These are phyloP conservation scores for Apiosordaria backusii DNA, from an alignment of 495 filamentous ascomycete genomes.

Conservation along the genomic window DNA sequence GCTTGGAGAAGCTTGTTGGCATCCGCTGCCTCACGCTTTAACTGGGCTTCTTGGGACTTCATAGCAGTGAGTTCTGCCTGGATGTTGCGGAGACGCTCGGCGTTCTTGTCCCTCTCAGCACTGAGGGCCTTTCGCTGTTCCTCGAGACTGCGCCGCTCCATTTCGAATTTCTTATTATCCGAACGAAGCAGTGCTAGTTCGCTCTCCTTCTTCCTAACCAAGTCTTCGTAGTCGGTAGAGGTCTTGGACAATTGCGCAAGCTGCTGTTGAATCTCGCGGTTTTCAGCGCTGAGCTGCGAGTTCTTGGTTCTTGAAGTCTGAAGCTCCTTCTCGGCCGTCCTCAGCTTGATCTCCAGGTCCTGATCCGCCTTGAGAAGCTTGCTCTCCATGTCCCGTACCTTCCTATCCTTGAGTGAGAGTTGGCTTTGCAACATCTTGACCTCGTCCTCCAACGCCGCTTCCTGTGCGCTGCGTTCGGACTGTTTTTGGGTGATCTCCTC, in stretches of 20 bases:
- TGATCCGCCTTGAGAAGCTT: slow-evolving; percentile 84
- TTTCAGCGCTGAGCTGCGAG: slow-evolving; percentile 74
- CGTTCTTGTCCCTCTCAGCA: slow-evolving; percentile 74
- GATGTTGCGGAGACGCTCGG: slow-evolving; percentile 72
- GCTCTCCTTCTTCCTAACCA: slow-evolving; percentile 89
- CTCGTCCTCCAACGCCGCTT: slow-evolving; percentile 72
- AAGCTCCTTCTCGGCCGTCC: slow-evolving; percentile 76
- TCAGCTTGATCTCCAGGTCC: slow-evolving; percentile 83
- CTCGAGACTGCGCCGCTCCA: slow-evolving; percentile 72
- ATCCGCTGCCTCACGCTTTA: slow-evolving; percentile 85
- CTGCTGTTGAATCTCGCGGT: slow-evolving; percentile 79
- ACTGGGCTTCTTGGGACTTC: slow-evolving; percentile 73
- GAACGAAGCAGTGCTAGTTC: slow-evolving; percentile 80
- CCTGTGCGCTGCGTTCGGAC: slow-evolving; percentile 64
- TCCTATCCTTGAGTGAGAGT: slow-evolving; percentile 82
- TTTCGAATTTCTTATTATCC: slow-evolving; percentile 73
- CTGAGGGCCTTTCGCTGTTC: slow-evolving; percentile 65
- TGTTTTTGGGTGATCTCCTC: slow-evolving; percentile 62
- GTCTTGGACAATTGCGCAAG: slow-evolving; percentile 84
- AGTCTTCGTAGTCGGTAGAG: slow-evolving; percentile 90
- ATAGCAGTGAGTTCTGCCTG: slow-evolving; percentile 86
- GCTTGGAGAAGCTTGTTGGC: slow-evolving; percentile 82
- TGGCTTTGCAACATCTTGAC: slow-evolving; percentile 92
- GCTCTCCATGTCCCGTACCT: slow-evolving; percentile 79
- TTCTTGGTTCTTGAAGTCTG: slow-evolving; percentile 66